phyloP scores from a whole-genome alignment of 2,329 filamentous ascomycete genomes.

The Leptosphaerulina australis region DNA sequence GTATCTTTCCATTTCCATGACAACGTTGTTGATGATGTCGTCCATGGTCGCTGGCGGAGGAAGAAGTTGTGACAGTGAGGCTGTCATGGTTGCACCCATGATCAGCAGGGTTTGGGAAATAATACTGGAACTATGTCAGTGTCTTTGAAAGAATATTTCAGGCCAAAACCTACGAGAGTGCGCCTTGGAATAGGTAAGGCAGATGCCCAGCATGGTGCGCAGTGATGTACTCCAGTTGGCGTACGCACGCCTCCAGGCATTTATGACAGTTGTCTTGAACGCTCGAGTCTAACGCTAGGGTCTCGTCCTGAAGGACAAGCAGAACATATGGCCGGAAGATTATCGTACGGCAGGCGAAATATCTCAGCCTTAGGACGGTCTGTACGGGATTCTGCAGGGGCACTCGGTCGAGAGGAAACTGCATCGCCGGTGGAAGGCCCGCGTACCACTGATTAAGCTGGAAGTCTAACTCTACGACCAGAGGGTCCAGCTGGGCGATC shows the following conservation, averaged over 20 bases:
- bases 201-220: conserved; percentile 83
- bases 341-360: conserved; percentile 84
- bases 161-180: conserved; percentile 57
- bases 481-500: conserved; percentile 74
- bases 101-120: conserved; percentile 81
- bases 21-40: conserved; percentile 77
- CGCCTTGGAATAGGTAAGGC: conserved; percentile 85
- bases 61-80: conserved; percentile 71
- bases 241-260: conserved; percentile 78
- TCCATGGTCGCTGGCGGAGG: conserved; percentile 65
- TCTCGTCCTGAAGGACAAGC: conserved; percentile 78
- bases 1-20: conserved; percentile 76
- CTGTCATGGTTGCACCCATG: conserved; percentile 84
- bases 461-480: conserved; percentile 80
- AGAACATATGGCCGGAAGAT: conserved; percentile 85
- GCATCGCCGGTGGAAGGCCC: conserved; percentile 72
- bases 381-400: conserved; percentile 75
- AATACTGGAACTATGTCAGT: conserved; percentile 61
- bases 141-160: background rate
- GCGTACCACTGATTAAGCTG: conserved; percentile 87
- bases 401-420: conserved; percentile 74
- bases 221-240: conserved; percentile 78
- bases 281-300: conserved; percentile 70
- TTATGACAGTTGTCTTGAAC: conserved; percentile 81
- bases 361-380: conserved; percentile 77